These are phyloP conservation scores for Pythium aristosporum DNA, from an alignment of 352 stramenopile species.

Conservation along the genomic window DNA sequence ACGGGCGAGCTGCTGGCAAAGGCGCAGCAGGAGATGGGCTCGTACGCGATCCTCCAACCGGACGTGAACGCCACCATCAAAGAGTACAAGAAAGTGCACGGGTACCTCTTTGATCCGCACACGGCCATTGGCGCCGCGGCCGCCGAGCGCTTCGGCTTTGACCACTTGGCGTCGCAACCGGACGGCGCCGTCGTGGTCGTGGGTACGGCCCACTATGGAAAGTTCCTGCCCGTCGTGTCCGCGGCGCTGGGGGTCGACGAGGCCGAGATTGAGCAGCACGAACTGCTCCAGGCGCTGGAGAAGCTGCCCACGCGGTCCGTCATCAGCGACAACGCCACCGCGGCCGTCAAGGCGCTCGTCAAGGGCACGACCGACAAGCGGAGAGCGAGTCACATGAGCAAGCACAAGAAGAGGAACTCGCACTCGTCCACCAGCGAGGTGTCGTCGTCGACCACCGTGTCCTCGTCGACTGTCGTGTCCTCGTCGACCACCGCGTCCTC, in stretches of 20 bases:
- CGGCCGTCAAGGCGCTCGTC: slow-evolving; percentile 61
- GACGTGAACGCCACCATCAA: slow-evolving; percentile 93
- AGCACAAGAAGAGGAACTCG: slow-evolving; percentile 14
- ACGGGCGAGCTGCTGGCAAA: slow-evolving; percentile 86
- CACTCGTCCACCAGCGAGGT: background rate
- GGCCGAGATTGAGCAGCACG: slow-evolving; percentile 68
- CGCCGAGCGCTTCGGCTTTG: slow-evolving; percentile 77
- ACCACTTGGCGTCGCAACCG: slow-evolving; percentile 54
- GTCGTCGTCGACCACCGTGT: background rate
- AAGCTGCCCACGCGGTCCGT: slow-evolving; percentile 59
- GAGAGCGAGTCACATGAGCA: slow-evolving; percentile 13
- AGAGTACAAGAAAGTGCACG: slow-evolving; percentile 88
- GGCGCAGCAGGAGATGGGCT: slow-evolving; percentile 93
- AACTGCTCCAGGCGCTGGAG: slow-evolving; percentile 75
- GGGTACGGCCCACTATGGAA: slow-evolving; percentile 97
- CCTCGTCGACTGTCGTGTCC: too few relatives aligned
- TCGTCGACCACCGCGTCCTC: background rate
- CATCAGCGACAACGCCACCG: slow-evolving; percentile 61
- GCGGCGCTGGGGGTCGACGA: slow-evolving; percentile 82
- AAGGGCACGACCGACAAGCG: slow-evolving; percentile 38
- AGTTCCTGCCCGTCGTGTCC: slow-evolving; percentile 94
- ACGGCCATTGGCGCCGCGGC: slow-evolving; percentile 93
- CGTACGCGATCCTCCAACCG: slow-evolving; percentile 76
- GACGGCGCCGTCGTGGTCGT: slow-evolving; percentile 90
- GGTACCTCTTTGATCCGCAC: slow-evolving; percentile 98